Conservation (phyloP, 2,329 filamentous ascomycete genomes). For the Fusarium gaditjirri region DNA sequence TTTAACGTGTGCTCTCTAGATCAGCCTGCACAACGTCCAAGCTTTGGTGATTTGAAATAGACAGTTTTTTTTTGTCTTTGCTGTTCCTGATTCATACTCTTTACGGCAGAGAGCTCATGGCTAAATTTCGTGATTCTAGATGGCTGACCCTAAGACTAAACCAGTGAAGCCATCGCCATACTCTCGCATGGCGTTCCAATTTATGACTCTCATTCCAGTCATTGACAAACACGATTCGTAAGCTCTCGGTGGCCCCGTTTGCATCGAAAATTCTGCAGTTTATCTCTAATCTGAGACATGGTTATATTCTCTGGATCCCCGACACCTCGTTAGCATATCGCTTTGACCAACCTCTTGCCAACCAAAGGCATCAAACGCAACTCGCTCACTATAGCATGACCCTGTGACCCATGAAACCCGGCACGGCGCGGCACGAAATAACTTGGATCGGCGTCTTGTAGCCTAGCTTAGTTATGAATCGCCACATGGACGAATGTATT, state of each 20-base stretch:
- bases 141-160: background rate
- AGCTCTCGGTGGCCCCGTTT: background rate
- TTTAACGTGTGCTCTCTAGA: background rate
- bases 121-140: background rate
- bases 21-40: conserved; percentile 4
- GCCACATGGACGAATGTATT: background rate
- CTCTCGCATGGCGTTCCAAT: conserved; percentile 17
- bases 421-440: background rate
- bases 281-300: conserved; percentile 20
- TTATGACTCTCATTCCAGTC: conserved; percentile 27
- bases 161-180: conserved; percentile 29
- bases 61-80: background rate
- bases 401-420: background rate
- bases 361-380: background rate
- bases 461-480: background rate
- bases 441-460: background rate
- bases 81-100: background rate
- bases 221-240: background rate
- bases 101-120: background rate
- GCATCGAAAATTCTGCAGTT: conserved; percentile 6
- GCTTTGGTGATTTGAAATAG: conserved; percentile 27
- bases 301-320: background rate
- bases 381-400: background rate
- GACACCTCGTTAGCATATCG: background rate
- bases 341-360: background rate